A percentile compares a stretch with the other conserved stretches of the same genome.
Conservation (phyloP, 176 grass and related monocot genomes). For the Cymbopogon citratus region DNA sequence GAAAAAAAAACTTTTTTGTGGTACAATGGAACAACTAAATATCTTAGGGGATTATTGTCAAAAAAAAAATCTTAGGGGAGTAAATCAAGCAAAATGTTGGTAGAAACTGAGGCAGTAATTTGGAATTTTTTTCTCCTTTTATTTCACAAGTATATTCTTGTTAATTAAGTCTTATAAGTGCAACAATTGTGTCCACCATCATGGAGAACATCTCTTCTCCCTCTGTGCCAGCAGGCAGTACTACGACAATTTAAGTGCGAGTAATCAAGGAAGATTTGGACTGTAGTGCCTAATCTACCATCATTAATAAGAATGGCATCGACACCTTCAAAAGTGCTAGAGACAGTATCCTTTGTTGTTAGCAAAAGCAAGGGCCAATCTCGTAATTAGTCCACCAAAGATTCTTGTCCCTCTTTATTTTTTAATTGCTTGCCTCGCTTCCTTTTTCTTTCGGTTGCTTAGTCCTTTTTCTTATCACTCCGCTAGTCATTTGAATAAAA, state of each 20-base stretch:
- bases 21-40: too few species aligned
- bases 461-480: too few species aligned
- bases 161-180: too few species aligned
- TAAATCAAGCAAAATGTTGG: too few species aligned
- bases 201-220: background rate
- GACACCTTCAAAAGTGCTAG: too few species aligned
- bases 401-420: background rate
- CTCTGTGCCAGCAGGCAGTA: background rate
- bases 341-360: background rate
- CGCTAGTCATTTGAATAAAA: too few species aligned
- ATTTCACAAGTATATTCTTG: background rate
- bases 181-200: background rate
- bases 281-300: background rate
- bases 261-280: background rate
- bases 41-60: too few species aligned
- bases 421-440: background rate
- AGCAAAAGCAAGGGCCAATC: constrained; percentile 19
- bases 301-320: too few species aligned
- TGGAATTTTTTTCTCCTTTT: too few species aligned
- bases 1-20: too few species aligned
- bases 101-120: too few species aligned
- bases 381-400: constrained; percentile 9
- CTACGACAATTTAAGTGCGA: background rate
- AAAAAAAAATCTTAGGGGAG: too few species aligned
- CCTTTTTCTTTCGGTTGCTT: background rate